Percentiles rank a stretch among this genome's conserved stretches.
phyloP scores from a whole-genome alignment of 2,329 filamentous ascomycete genomes.

The Fusarium mundagurra region DNA sequence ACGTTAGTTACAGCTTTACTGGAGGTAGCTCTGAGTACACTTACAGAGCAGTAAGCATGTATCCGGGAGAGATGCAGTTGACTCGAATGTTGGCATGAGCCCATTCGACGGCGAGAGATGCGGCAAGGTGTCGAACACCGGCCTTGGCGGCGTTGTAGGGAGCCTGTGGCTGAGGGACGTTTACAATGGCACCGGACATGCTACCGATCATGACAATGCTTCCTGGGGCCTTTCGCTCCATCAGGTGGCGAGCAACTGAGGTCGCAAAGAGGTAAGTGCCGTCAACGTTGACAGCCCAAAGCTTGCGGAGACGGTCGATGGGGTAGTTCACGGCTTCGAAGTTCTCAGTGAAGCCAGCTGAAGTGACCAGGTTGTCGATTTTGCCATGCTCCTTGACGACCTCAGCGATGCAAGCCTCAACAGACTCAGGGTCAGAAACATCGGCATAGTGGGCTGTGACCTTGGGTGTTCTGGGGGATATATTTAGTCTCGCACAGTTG shows the following conservation, averaged over 20 bases:
- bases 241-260: conserved; percentile 85
- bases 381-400: conserved; percentile 70
- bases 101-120: conserved; percentile 94
- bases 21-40: conserved; percentile 45
- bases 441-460: conserved; percentile 93
- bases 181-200: conserved; percentile 95
- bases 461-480: conserved; percentile 69
- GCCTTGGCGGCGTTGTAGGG: conserved; percentile 96
- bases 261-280: conserved; percentile 92
- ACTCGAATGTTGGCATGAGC: conserved; percentile 87
- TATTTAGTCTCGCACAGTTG: neutral
- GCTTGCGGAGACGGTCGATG: conserved; percentile 88
- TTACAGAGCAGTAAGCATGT: conserved; percentile 95
- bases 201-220: conserved; percentile 95
- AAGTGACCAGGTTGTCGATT: conserved; percentile 92
- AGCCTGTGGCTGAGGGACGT: conserved; percentile 91
- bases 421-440: conserved; percentile 82
- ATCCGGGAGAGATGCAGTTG: conserved; percentile 94
- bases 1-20: neutral
- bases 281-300: conserved; percentile 93
- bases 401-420: conserved; percentile 76
- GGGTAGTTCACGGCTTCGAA: conserved; percentile 92
- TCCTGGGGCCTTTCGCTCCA: conserved; percentile 80
- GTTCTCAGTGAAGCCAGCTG: conserved; percentile 97
- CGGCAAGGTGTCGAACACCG: conserved; percentile 86